phyloP scores from a whole-genome alignment of 306 rosid genomes.

The Trichosanthes cucumerina region DNA sequence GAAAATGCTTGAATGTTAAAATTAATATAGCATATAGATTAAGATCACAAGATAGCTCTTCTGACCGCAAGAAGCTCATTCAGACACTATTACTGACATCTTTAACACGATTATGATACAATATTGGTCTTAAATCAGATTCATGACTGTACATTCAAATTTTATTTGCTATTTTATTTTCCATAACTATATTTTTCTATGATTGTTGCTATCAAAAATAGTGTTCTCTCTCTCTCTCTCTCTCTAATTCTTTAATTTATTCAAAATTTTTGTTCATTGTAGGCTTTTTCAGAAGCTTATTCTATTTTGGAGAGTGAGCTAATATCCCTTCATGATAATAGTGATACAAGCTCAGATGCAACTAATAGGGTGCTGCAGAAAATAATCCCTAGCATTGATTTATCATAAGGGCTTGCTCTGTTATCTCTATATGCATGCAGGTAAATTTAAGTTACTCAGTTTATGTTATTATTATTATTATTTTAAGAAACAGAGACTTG shows the following conservation, averaged over 20 bases:
- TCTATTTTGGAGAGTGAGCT: constrained; percentile 61
- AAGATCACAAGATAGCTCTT: neutral
- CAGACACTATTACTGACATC: neutral
- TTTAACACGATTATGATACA: neutral
- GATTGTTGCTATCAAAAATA: neutral
- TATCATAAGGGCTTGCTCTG: constrained; percentile 29
- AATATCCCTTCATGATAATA: constrained; percentile 33
- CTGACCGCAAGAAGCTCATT: neutral
- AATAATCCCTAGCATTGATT: constrained; percentile 62
- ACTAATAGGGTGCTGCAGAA: constrained; percentile 49
- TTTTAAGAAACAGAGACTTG: neutral
- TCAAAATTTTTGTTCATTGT: constrained; percentile 17
- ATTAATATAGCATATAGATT: neutral
- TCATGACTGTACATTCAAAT: neutral
- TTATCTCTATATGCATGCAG: constrained; percentile 21
- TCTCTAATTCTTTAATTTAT: neutral
- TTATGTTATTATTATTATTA: constrained; percentile 3
- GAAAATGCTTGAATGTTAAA: neutral
- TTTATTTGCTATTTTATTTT: neutral
- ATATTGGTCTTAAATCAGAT: neutral
- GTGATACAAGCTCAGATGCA: constrained; percentile 35
- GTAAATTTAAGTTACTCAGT: constrained; percentile 25
- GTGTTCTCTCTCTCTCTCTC: neutral
- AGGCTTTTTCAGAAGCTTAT: constrained; percentile 91
- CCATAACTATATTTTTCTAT: neutral